phyloP scores from a whole-genome alignment of 495 filamentous ascomycete species.

The Lasiosphaeria ovina region DNA sequence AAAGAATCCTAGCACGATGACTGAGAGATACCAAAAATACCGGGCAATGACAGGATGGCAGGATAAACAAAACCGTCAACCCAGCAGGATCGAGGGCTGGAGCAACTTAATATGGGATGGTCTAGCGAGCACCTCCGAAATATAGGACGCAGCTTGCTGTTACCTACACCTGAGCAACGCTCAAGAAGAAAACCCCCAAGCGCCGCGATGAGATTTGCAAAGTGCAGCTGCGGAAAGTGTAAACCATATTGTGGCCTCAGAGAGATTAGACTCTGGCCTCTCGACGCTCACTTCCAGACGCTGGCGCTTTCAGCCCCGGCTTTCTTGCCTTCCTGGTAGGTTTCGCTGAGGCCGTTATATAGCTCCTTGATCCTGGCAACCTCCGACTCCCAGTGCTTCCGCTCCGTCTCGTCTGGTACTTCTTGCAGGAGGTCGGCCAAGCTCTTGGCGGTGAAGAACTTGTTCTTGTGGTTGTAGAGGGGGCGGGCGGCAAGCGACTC shows the following conservation, averaged over 20 bases:
- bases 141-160: too few relatives aligned
- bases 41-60: too few relatives aligned
- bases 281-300: conserved; percentile 37
- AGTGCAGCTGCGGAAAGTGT: neutral
- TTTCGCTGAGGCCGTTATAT: conserved; percentile 35
- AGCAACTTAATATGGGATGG: too few relatives aligned
- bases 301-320: conserved; percentile 36
- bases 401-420: conserved; percentile 25
- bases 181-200: neutral
- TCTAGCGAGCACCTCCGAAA: too few relatives aligned
- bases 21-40: too few relatives aligned
- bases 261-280: neutral
- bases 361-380: conserved; percentile 35
- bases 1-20: too few relatives aligned
- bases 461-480: conserved; percentile 41
- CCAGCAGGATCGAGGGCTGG: too few relatives aligned
- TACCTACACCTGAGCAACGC: neutral
- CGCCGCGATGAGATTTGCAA: neutral
- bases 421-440: conserved; percentile 32
- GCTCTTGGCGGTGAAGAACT: conserved; percentile 41
- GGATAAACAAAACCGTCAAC: too few relatives aligned
- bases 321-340: conserved; percentile 37
- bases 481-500: conserved; percentile 27
- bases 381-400: conserved; percentile 23
- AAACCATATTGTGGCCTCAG: neutral